Percentiles rank a stretch among this genome's conserved stretches.
These are phyloP conservation scores for Talaromyces ruber DNA, from an alignment of 495 filamentous ascomycete genomes.

Conservation along the genomic window DNA sequence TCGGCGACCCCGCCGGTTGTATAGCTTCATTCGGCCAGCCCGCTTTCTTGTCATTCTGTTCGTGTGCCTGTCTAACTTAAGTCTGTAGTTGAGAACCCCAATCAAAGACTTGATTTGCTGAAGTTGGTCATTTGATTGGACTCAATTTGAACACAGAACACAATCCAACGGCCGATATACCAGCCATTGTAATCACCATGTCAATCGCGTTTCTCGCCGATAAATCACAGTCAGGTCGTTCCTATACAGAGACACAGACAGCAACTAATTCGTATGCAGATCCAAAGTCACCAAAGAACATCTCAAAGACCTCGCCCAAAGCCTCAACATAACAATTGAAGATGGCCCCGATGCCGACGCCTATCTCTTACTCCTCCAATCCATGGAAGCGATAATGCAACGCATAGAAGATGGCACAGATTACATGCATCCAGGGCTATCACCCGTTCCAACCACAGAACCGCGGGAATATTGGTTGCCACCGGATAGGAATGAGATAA, in stretches of 20 bases:
- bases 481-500: constrained; percentile 11
- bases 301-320: constrained; percentile 9
- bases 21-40: neutral
- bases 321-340: constrained; percentile 11
- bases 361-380: constrained; percentile 20
- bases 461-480: constrained; percentile 17
- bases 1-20: neutral
- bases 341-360: constrained; percentile 13
- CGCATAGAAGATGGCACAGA: constrained; percentile 14
- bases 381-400: constrained; percentile 15
- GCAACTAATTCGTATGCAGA: constrained; percentile 5
- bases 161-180: neutral
- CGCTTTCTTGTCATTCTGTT: neutral
- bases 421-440: constrained; percentile 20
- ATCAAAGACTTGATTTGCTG: neutral
- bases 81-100: neutral
- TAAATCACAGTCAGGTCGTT: constrained; percentile 8
- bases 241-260: neutral
- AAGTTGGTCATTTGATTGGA: too few relatives aligned
- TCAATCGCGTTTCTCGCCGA: constrained; percentile 14
- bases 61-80: neutral
- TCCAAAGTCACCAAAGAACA: constrained; percentile 10
- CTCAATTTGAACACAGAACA: neutral
- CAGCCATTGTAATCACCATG: constrained; percentile 2
- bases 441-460: constrained; percentile 6